A percentile compares a stretch with the other conserved stretches of the same genome.
Conservation (phyloP, 345 rosid species). For the Rhizophora mangle region DNA sequence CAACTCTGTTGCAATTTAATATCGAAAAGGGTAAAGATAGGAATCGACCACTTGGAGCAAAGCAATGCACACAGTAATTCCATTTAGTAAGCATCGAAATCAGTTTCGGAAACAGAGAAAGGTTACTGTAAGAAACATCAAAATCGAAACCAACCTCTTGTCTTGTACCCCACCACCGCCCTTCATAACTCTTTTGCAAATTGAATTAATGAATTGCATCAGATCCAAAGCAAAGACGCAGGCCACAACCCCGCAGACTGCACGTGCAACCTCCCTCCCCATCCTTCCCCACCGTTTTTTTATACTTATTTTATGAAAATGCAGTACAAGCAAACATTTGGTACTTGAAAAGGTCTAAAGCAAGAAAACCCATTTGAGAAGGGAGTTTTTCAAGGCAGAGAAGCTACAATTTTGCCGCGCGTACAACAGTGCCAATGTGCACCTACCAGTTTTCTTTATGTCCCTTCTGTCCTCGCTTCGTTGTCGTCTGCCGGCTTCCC, state of each 20-base stretch:
- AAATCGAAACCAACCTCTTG: conserved; percentile 23
- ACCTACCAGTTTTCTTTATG: neutral
- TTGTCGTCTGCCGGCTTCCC: no score
- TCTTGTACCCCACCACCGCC: conserved; percentile 23
- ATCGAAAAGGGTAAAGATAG: neutral
- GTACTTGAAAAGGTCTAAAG: neutral
- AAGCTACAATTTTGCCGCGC: neutral
- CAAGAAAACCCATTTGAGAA: neutral
- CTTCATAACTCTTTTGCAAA: neutral
- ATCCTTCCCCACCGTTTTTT: no score
- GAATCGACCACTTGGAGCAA: neutral
- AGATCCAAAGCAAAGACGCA: conserved; percentile 31
- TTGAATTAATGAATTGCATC: conserved; percentile 20
- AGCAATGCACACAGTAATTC: conserved; percentile 2
- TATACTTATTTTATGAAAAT: neutral
- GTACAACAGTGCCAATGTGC: neutral
- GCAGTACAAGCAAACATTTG: neutral
- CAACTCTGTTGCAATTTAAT: no score
- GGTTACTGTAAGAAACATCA: conserved; percentile 5
- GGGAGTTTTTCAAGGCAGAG: neutral
- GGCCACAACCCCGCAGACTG: neutral
- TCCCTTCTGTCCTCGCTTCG: neutral
- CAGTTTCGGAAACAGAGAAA: conserved; percentile 17
- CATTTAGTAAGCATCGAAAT: conserved; percentile 2
- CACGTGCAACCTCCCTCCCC: conserved; percentile 24